phyloP scores from a whole-genome alignment of 169 alveolate species.

The Plasmodium falciparum region DNA sequence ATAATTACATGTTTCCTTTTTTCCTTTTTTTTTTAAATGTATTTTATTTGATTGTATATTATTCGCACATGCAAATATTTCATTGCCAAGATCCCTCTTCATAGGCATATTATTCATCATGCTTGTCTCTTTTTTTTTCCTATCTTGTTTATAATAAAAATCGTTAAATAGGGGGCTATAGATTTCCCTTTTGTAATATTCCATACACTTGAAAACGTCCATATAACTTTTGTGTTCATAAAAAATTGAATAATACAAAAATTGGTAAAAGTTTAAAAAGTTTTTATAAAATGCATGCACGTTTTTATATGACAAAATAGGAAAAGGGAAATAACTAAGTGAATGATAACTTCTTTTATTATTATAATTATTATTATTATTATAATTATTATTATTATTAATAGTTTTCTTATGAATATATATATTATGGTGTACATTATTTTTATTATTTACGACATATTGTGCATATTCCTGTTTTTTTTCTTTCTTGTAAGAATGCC shows the following conservation, averaged over 20 bases:
- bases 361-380: too few relatives aligned
- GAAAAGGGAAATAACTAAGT: conserved; percentile 42
- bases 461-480: neutral
- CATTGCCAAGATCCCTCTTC: too few relatives aligned
- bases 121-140: neutral
- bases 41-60: too few relatives aligned
- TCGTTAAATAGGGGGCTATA: conserved; percentile 30
- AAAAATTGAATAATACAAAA: conserved; percentile 19
- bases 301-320: conserved; percentile 38
- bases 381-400: too few relatives aligned
- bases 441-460: neutral
- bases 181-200: conserved; percentile 33
- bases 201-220: conserved; percentile 32
- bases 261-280: conserved; percentile 31
- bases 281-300: conserved; percentile 39
- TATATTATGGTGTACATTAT: neutral
- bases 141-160: conserved; percentile 5
- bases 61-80: too few relatives aligned
- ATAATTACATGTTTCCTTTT: too few relatives aligned
- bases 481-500: conserved; percentile 24
- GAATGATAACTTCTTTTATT: conserved; percentile 20
- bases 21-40: too few relatives aligned
- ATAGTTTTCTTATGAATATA: too few relatives aligned
- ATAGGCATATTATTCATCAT: too few relatives aligned
- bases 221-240: conserved; percentile 48